phyloP scores from a whole-genome alignment of 352 stramenopile genomes.

The Phytophthora fragariaefolia region DNA sequence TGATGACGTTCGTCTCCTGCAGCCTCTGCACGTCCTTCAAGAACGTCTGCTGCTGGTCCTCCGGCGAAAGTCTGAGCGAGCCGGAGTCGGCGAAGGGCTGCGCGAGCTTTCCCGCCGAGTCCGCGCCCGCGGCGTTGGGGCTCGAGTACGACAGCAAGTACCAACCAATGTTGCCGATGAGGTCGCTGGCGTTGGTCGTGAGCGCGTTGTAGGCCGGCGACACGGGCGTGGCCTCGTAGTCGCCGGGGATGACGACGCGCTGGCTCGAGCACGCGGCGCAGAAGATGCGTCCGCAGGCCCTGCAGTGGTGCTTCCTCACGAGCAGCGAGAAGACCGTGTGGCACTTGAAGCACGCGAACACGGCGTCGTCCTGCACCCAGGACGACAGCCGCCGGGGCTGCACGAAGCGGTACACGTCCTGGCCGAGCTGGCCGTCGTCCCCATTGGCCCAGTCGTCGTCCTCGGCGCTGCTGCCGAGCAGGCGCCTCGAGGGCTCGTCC shows the following conservation, averaged over 20 bases:
- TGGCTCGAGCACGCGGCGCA: constrained; percentile 82
- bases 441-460: constrained; percentile 72
- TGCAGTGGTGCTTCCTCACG: constrained; percentile 84
- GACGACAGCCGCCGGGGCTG: constrained; percentile 79
- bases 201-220: constrained; percentile 64
- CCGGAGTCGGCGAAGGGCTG: constrained; percentile 39
- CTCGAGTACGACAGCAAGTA: constrained; percentile 78
- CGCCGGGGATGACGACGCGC: constrained; percentile 78
- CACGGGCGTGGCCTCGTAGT: constrained; percentile 82
- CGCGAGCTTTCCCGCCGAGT: constrained; percentile 29
- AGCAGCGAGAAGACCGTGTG: constrained; percentile 82
- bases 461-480: constrained; percentile 48
- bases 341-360: constrained; percentile 89
- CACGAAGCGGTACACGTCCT: constrained; percentile 87
- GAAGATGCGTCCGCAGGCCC: constrained; percentile 85
- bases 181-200: constrained; percentile 72
- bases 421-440: constrained; percentile 49
- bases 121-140: constrained; percentile 16
- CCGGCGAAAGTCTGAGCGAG: constrained; percentile 37
- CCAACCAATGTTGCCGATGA: constrained; percentile 86
- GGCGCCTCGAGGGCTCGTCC: constrained; percentile 9
- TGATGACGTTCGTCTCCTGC: constrained; percentile 67
- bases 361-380: constrained; percentile 87
- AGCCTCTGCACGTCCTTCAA: constrained; percentile 78
- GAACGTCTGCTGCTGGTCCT: constrained; percentile 67